phyloP scores from a whole-genome alignment of 352 stramenopile species.

The Phytophthora palmivora region DNA sequence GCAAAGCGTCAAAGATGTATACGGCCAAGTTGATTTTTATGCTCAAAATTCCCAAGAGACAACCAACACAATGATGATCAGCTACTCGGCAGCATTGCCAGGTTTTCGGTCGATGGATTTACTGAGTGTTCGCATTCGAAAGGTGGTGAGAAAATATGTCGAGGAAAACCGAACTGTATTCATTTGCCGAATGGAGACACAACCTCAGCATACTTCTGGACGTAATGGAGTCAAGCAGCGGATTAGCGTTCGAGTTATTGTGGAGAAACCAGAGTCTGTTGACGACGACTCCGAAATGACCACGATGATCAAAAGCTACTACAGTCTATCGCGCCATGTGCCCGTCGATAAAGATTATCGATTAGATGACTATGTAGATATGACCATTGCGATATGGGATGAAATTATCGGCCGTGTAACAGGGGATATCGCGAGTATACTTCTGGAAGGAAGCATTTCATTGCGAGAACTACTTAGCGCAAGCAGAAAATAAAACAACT shows the following conservation, averaged over 20 bases:
- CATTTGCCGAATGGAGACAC: slow-evolving; percentile 11
- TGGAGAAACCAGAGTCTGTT: slow-evolving; percentile 1
- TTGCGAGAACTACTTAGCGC: not conserved
- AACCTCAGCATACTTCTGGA: not conserved
- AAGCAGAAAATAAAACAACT: too few relatives aligned
- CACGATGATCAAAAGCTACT: slow-evolving; percentile 15
- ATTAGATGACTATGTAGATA: slow-evolving; percentile 1
- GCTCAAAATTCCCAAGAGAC: slow-evolving; percentile 4
- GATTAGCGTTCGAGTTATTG: slow-evolving; percentile 2
- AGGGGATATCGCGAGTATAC: slow-evolving; percentile 18
- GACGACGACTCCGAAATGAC: not conserved
- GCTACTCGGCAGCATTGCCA: slow-evolving; percentile 3
- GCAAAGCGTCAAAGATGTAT: slow-evolving; percentile 17
- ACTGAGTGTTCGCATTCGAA: slow-evolving; percentile 3
- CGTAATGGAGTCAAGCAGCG: not conserved
- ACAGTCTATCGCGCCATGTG: slow-evolving; percentile 10
- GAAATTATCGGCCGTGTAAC: slow-evolving; percentile 17
- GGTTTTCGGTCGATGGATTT: slow-evolving; percentile 1
- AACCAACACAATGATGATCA: slow-evolving; percentile 20
- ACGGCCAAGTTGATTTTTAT: slow-evolving; percentile 21
- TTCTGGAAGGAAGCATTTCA: slow-evolving; percentile 13
- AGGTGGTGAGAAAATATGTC: slow-evolving; percentile 24
- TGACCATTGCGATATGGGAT: slow-evolving; percentile 24
- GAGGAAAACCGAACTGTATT: slow-evolving; percentile 18
- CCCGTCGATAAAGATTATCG: not conserved